Evolutionary conservation across 78 protist species (phyloP), one percentile per base, ranked within the genome.

Genomic region (Isochrysis galbana): DNA sequence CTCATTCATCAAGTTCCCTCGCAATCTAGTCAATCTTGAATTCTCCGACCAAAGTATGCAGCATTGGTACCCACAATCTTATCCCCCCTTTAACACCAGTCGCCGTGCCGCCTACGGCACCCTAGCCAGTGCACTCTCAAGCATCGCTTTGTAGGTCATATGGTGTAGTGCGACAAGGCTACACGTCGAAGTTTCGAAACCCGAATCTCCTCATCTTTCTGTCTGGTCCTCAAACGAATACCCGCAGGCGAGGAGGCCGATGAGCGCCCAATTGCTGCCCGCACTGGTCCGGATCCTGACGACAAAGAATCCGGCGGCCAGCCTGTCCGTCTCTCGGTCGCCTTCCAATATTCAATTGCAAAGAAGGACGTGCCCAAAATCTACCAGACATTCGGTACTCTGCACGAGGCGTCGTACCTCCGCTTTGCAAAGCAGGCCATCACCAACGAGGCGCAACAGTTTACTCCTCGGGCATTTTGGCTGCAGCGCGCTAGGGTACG

Each of bases 351-450:
- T 48, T 32, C 19, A 22, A 0, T 78, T 5, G 39, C 2, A 34
- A 0, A 23, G 51, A 32, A 34, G 26, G 0, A 22, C 34, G 51
- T 78, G 51, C 87, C 87, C 22, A 0, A 25, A 32, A 42, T 78
- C 36, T 78, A 78, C 87, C 87, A 78, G 51, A 78, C 51, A 36
- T 78, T 42, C 14, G 87, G 87, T 10, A 5, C 32, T 32, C 39
- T 34, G 51, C 32, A 38, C 39, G 87, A 78, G 87, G 32, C 87
- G 0, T 42, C 51, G 51, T 78, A 42, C 87, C 1, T 78, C 38
- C 87, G 87, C 51, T 78, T 78, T 48, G 87, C 87, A 34, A 41
- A 77, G 84, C 84, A 77, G 74, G 87, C 87, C 51, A 78, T 78
- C 87, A 42, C 87, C 14, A 78, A 78, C 51, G 51, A 2, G 51